phyloP scores from a whole-genome alignment of 805 yeast species.

The Wickerhamiella sorbophila region DNA sequence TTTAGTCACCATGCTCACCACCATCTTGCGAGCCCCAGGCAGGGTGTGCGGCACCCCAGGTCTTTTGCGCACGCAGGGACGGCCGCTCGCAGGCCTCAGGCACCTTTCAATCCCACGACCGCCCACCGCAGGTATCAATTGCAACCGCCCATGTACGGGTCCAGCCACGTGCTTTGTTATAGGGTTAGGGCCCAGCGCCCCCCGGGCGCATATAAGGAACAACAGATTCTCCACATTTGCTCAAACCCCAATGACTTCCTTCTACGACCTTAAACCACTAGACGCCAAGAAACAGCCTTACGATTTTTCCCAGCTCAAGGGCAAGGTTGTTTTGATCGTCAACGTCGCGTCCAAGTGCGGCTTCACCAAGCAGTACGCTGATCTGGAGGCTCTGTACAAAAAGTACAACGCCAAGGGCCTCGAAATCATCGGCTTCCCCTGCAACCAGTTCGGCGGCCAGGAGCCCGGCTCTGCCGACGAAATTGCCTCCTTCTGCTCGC shows the following conservation, averaged over 20 bases:
- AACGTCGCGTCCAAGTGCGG: constrained; percentile 83
- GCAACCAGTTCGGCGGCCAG: constrained; percentile 82
- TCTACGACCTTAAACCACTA: constrained; percentile 54
- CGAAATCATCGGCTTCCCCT: constrained; percentile 70
- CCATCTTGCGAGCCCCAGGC: no score
- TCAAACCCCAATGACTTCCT: constrained; percentile 38
- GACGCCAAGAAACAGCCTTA: constrained; percentile 47
- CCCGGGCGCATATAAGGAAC: no score
- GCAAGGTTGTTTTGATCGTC: constrained; percentile 70
- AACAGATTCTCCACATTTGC: no score
- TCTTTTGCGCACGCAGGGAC: no score
- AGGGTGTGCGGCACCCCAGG: no score
- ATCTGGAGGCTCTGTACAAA: constrained; percentile 51
- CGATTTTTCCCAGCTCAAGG: constrained; percentile 48
- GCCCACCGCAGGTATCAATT: no score
- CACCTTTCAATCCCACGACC: no score
- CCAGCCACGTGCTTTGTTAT: no score
- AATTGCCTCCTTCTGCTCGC: constrained; percentile 55
- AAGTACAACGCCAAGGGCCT: constrained; percentile 52
- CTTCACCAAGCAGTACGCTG: constrained; percentile 63
- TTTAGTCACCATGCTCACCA: no score
- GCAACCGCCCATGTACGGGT: no score
- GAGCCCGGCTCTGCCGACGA: constrained; percentile 55
- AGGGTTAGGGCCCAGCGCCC: no score
- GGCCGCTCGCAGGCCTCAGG: no score